Conservation (phyloP, 768 basidiomycete genomes). For the Pleurotus cornucopiae region DNA sequence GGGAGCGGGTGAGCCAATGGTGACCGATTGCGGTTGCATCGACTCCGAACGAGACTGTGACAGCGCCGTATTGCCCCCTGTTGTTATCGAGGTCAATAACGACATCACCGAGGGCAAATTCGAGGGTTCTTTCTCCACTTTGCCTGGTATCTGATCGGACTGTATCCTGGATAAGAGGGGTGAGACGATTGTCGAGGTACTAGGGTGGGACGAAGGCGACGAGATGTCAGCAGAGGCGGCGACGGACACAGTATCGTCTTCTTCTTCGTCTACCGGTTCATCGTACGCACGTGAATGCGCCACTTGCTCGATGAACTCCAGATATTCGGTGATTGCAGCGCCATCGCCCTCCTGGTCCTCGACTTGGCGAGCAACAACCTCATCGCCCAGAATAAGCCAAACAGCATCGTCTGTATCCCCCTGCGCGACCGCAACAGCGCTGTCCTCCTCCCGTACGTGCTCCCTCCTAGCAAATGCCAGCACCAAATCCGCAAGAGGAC, state of each 20-base stretch:
- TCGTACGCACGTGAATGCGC: conserved; percentile 25
- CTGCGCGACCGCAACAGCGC: conserved; percentile 21
- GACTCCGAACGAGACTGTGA: conserved; percentile 54
- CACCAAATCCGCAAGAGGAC: conserved; percentile 48
- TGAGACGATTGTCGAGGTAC: conserved; percentile 33
- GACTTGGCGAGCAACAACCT: conserved; percentile 52
- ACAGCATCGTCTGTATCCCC: conserved; percentile 29
- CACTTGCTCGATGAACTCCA: conserved; percentile 39
- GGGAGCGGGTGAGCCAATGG: neutral
- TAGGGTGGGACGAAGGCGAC: conserved; percentile 28
- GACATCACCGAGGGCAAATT: conserved; percentile 58
- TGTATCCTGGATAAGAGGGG: conserved; percentile 57
- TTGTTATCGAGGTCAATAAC: conserved; percentile 56
- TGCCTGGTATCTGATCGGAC: conserved; percentile 39
- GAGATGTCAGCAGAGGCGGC: conserved; percentile 31
- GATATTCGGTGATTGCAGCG: conserved; percentile 14
- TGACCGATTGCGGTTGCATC: conserved; percentile 32
- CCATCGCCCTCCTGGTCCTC: conserved; percentile 18
- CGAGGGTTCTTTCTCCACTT: conserved; percentile 35
- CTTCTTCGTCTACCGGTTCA: conserved; percentile 37
- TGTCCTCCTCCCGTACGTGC: conserved; percentile 18
- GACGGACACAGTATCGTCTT: conserved; percentile 36
- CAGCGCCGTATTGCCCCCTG: conserved; percentile 23
- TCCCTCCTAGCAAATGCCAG: conserved; percentile 43
- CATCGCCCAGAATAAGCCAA: conserved; percentile 67